Evolutionary conservation across 73 alveolate species (phyloP), one percentile per base, ranked within the genome.

Genomic region (Uronychia binucleata): DNA sequence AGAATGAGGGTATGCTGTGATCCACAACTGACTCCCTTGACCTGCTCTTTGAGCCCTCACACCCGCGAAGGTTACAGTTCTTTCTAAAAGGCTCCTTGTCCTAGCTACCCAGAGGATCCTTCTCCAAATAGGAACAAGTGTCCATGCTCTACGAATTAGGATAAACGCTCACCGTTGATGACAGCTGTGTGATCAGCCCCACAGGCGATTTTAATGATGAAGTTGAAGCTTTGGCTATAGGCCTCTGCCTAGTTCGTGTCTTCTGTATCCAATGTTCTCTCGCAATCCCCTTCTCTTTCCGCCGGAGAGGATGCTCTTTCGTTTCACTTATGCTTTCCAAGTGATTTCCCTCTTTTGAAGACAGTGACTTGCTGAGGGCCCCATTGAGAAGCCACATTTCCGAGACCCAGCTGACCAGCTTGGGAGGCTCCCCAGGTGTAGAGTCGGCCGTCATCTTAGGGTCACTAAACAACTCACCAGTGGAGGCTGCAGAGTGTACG

Each of bases 331-430:
- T n/a, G n/a, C n/a, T n/a, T n/a, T n/a, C n/a, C n/a, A n/a, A n/a
- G n/a, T n/a, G n/a, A n/a, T n/a, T n/a, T n/a, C n/a, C n/a, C n/a
- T n/a, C n/a, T n/a, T n/a, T n/a, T n/a, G n/a, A n/a, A n/a, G n/a
- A n/a, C n/a, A n/a, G n/a, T 46, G 5, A 46, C 67, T 46, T 5
- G n/a, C 19, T 46, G 19, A 1, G 90, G 90, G 0, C 67, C 57
- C 5, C 34, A 31, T 0, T 86, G 32, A 26, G 94, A 82, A 29
- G 88, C 32, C 26, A 82, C 59, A 27, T 93, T 82, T 0, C 97
- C 96, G 0, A 90, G 77, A 5, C 98, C 98, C 58, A 94, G 86
- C 80, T 94, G 89, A 13, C 96, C 96, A 31, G 26, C 67, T 26
- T 81, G 59, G 14, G 90, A 89, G 28, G 75, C 34, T 27, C 98